A percentile compares a stretch with the other conserved stretches of the same genome.
phyloP scores from a whole-genome alignment of 768 basidiomycete species.

The Termitomyces sp. region DNA sequence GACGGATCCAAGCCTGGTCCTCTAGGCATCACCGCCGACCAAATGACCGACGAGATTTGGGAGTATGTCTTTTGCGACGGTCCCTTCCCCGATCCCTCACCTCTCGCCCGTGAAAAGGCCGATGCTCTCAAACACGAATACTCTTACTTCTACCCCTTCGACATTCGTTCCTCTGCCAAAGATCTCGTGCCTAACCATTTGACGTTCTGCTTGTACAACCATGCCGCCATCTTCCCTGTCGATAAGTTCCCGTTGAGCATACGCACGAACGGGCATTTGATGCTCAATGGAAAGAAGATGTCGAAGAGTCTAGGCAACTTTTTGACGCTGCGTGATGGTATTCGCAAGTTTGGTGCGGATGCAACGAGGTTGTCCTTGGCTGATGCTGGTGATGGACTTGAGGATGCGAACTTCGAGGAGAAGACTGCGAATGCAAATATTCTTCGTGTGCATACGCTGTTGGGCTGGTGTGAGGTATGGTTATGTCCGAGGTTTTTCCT shows the following conservation, averaged over 20 bases:
- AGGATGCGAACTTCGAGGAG: constrained; percentile 99
- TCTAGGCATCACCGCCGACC: constrained; percentile 78
- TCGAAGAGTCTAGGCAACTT: constrained; percentile 95
- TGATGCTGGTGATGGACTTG: constrained; percentile 95
- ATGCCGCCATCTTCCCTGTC: constrained; percentile 90
- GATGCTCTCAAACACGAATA: constrained; percentile 86
- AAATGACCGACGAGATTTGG: constrained; percentile 98
- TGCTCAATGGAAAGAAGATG: constrained; percentile 99
- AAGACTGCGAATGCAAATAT: constrained; percentile 97
- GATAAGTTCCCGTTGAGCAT: constrained; percentile 89
- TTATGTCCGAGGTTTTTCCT: constrained; percentile 17
- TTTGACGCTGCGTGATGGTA: constrained; percentile 81
- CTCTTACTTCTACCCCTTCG: constrained; percentile 97
- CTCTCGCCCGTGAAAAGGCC: constrained; percentile 70
- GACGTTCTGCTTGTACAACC: constrained; percentile 91
- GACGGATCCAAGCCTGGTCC: constrained; percentile 78
- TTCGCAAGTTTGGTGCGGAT: constrained; percentile 96
- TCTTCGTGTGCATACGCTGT: constrained; percentile 82
- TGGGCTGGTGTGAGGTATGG: constrained; percentile 86
- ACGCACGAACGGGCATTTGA: constrained; percentile 93
- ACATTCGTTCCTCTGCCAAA: constrained; percentile 96
- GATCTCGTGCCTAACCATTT: constrained; percentile 95
- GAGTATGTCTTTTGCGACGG: constrained; percentile 85
- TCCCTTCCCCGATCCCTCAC: constrained; percentile 62
- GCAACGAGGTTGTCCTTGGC: constrained; percentile 88